phyloP scores from a whole-genome alignment of 139 green algal species.

The Nannochloris sp. region DNA sequence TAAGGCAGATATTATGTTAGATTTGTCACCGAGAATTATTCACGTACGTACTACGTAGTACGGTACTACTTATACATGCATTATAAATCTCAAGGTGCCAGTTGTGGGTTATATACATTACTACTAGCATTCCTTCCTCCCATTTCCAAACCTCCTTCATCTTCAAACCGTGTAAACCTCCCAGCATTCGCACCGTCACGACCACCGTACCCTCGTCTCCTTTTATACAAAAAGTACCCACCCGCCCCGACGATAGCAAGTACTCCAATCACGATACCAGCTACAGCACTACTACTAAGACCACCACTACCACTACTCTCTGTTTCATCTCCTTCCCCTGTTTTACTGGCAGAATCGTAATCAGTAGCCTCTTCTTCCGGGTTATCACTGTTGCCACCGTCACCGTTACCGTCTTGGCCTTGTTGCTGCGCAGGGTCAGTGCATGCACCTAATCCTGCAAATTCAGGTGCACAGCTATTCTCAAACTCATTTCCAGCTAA shows the following conservation, averaged over 20 bases:
- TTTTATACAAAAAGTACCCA: neutral
- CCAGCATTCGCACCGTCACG: neutral
- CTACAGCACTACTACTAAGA: neutral
- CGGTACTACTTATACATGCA: no score
- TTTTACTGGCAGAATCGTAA: neutral
- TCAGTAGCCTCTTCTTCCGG: neutral
- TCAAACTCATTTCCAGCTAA: conserved; percentile 2
- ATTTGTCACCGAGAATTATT: no score
- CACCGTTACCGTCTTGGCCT: neutral
- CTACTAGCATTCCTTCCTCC: neutral
- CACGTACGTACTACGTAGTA: no score
- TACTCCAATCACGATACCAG: conserved; percentile 2
- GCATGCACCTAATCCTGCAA: neutral
- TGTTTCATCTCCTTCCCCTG: no score
- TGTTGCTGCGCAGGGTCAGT: neutral
- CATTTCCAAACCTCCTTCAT: neutral
- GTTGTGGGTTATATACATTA: neutral
- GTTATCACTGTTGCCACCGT: neutral
- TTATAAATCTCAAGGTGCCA: neutral
- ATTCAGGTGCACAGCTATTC: conserved; percentile 1
- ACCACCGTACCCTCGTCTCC: neutral
- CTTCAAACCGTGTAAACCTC: neutral
- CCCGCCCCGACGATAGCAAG: neutral
- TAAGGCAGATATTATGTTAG: no score
- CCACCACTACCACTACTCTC: neutral